Evolutionary conservation across 1,284 basidiomycete genomes (phyloP), one percentile per base, ranked within the genome.

Genomic region (Rhodofomes roseus): DNA sequence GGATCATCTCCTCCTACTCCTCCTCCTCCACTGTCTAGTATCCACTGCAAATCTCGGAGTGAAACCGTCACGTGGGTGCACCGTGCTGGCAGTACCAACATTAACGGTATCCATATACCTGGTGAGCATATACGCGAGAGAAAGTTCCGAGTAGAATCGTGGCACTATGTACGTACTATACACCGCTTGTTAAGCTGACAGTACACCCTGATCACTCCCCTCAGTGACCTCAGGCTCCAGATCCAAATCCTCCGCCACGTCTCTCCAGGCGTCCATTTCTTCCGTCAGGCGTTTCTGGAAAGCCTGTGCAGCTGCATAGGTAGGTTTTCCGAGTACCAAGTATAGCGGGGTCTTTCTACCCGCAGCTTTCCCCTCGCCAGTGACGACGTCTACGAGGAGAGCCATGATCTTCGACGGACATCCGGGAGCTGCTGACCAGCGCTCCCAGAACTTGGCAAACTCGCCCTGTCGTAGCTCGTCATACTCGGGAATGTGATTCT

Each of bases 391-490:
- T 14, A 84, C 79, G 20, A 86, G 70, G 7, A 76, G 75, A 46
- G 79, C 75, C 75, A 82, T 81, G 2, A 80, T 84, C 66, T 83
- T 84, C 27, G 68, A 65, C 0, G 84, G 83, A 66, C 86, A 82
- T 0, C 84, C 83, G 50, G 71, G 75, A 60, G 81, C 77, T 22
- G 70, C 74, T 5, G 78, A 79, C 9, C 77, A 68, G 3, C 79
- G 64, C 1, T 69, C 64, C 3, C 58, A 63, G 59, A 78, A 79
- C 55, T 61, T 64, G 44, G 66, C 69, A 46, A 65, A 61, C 36
- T 67, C 68, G 12, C 60, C 60, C 25, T 61, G 64, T 48, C 70
- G 71, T 44, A 70, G 59, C 36, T 55, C 60, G 62, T 70, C 70
- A 61, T 74, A 74, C 48, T 64, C 71, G 29, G 68, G 64, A 16